A percentile compares a stretch with the other conserved stretches of the same genome.
Conservation (phyloP, 352 stramenopile genomes). For the Phytophthora palmivora region DNA sequence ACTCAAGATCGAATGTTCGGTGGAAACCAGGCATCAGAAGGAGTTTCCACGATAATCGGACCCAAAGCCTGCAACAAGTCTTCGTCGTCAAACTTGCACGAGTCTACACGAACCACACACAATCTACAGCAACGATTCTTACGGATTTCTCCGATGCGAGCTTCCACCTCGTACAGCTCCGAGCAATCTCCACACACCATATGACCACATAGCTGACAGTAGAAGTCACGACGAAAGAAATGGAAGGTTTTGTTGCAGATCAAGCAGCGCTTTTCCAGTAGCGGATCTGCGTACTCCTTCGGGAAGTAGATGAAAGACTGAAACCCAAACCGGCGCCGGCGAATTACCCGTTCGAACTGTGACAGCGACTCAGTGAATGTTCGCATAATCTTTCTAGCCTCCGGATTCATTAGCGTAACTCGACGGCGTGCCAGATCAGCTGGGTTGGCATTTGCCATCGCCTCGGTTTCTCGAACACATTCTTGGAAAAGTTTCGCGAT, state of each 20-base stretch:
- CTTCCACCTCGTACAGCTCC: conserved; percentile 56
- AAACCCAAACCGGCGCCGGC: conserved; percentile 68
- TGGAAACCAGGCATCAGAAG: conserved; percentile 45
- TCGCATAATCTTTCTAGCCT: conserved; percentile 51
- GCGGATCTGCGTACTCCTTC: conserved; percentile 37
- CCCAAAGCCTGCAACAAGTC: conserved; percentile 52
- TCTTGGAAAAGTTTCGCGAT: conserved; percentile 34
- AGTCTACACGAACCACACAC: conserved; percentile 64
- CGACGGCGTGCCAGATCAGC: conserved; percentile 40
- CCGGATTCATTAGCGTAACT: conserved; percentile 54
- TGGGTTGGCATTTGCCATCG: conserved; percentile 8
- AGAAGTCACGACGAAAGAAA: conserved; percentile 56
- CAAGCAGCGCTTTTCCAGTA: conserved; percentile 39
- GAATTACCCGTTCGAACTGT: conserved; percentile 65
- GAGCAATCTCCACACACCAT: conserved; percentile 60
- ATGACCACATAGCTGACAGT: conserved; percentile 66
- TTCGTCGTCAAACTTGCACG: conserved; percentile 60
- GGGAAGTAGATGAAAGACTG: conserved; percentile 75
- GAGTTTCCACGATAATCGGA: conserved; percentile 45
- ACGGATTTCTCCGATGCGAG: conserved; percentile 48
- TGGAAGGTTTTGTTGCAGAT: conserved; percentile 63
- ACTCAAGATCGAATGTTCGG: conserved; percentile 9
- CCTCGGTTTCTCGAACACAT: conserved; percentile 11
- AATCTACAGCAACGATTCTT: conserved; percentile 54
- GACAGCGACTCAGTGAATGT: conserved; percentile 56